Evolutionary conservation across 225 moss, liverwort and hornwort genomes (phyloP).

Genomic region (Pseudoscleropodium purum): DNA sequence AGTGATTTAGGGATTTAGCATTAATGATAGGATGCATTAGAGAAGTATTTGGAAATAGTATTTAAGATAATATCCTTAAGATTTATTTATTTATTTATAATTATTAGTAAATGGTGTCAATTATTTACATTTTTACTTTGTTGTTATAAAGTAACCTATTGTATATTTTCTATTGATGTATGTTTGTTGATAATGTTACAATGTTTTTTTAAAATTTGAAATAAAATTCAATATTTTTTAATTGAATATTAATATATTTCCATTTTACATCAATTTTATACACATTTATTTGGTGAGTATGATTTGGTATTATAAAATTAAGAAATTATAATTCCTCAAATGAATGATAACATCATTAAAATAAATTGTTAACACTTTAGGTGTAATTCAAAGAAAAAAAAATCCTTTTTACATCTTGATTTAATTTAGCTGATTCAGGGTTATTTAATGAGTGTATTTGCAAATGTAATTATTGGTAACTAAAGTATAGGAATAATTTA

Average conservation of each 20-base stretch:
- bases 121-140: neutral
- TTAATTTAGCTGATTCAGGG: neutral
- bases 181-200: neutral
- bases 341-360: too few relatives aligned
- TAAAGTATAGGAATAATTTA: neutral
- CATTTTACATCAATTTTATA: neutral
- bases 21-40: neutral
- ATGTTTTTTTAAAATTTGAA: neutral
- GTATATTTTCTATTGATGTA: neutral
- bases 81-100: neutral
- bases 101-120: neutral
- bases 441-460: too few relatives aligned
- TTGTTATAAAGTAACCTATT: fast-evolving
- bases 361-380: too few relatives aligned
- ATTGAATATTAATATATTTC: neutral
- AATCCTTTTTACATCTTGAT: neutral
- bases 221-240: neutral
- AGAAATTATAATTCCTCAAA: too few relatives aligned
- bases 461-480: neutral
- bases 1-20: neutral
- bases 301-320: too few relatives aligned
- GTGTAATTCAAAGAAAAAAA: neutral
- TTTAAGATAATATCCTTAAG: neutral
- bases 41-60: neutral
- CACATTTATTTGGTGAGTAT: neutral